phyloP scores from a whole-genome alignment of 805 yeast species.

The Pichia phayaonensis region DNA sequence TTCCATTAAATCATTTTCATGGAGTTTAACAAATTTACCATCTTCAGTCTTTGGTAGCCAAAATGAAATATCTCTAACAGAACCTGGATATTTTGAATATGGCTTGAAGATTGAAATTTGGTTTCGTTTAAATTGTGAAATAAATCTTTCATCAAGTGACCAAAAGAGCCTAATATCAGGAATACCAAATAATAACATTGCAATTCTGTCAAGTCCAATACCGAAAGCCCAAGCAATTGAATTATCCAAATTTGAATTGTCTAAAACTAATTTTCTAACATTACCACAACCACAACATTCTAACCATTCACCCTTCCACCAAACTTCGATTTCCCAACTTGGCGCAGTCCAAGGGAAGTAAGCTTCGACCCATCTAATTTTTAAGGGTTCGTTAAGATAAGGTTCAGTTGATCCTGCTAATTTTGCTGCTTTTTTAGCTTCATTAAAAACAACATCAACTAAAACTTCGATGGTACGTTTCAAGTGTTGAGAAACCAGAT shows the following conservation, averaged over 20 bases:
- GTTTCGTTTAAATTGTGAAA: constrained; percentile 60
- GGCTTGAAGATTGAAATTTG: constrained; percentile 69
- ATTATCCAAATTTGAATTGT: constrained; percentile 60
- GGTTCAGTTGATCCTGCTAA: constrained; percentile 53
- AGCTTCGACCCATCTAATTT: constrained; percentile 90
- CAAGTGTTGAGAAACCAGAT: constrained; percentile 65
- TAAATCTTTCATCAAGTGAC: constrained; percentile 76
- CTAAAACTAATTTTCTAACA: constrained; percentile 69
- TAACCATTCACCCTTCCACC: constrained; percentile 98
- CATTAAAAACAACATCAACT: constrained; percentile 74
- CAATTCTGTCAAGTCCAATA: constrained; percentile 87
- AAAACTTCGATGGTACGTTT: constrained; percentile 80
- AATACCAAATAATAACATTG: constrained; percentile 90
- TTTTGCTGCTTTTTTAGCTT: constrained; percentile 56
- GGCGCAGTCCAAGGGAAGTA: constrained; percentile 99
- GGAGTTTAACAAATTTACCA: constrained; percentile 32
- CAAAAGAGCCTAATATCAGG: constrained; percentile 94
- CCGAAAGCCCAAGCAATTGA: constrained; percentile 97
- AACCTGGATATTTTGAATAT: constrained; percentile 85
- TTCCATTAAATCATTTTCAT: constrained; percentile 92
- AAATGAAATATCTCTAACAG: constrained; percentile 82
- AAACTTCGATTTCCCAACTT: constrained; percentile 96
- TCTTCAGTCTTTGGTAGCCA: constrained; percentile 55
- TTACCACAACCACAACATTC: constrained; percentile 97
- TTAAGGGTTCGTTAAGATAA: constrained; percentile 65